These are phyloP conservation scores for Vitis hybrid DNA, from an alignment of 177 flowering plant species.

Conservation along the genomic window DNA sequence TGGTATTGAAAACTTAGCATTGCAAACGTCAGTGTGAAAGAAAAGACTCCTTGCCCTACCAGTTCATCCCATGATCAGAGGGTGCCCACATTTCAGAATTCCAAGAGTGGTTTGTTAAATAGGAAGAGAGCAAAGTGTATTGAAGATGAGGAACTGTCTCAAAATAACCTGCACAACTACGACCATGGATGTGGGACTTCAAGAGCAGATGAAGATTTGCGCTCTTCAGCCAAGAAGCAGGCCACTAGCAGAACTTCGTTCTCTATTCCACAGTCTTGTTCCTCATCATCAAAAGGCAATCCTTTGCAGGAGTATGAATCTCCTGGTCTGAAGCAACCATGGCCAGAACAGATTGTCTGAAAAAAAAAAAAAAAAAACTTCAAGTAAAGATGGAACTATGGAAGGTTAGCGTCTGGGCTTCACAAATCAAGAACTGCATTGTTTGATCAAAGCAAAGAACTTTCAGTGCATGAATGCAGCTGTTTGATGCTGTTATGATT, in stretches of 20 bases:
- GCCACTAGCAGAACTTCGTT: slow-evolving; percentile 36
- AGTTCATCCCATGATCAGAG: no score
- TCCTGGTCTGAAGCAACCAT: slow-evolving; percentile 20
- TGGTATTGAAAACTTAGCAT: no score
- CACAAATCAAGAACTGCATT: no score
- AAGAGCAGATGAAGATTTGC: slow-evolving; percentile 53
- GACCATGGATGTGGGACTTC: slow-evolving; percentile 24
- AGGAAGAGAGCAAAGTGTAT: slow-evolving; percentile 41
- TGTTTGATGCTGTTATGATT: no score
- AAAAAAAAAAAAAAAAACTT: slow-evolving; percentile 14
- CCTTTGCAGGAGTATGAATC: slow-evolving; percentile 22
- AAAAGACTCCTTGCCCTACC: no score
- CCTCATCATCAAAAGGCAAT: slow-evolving; percentile 31
- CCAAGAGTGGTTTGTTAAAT: slow-evolving; percentile 20
- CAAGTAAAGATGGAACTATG: slow-evolving; percentile 15
- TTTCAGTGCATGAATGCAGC: no score
- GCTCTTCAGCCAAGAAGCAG: slow-evolving; percentile 61
- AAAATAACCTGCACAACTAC: slow-evolving; percentile 12
- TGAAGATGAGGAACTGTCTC: slow-evolving; percentile 32
- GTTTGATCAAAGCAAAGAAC: no score
- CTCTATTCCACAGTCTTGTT: slow-evolving; percentile 50
- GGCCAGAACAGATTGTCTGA: slow-evolving; percentile 27
- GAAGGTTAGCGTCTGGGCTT: no score
- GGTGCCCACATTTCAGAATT: slow-evolving; percentile 22
- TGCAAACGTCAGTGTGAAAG: no score